A percentile compares a stretch with the other conserved stretches of the same genome.
Conservation (phyloP, 345 rosid genomes). For the Excoecaria agallocha region DNA sequence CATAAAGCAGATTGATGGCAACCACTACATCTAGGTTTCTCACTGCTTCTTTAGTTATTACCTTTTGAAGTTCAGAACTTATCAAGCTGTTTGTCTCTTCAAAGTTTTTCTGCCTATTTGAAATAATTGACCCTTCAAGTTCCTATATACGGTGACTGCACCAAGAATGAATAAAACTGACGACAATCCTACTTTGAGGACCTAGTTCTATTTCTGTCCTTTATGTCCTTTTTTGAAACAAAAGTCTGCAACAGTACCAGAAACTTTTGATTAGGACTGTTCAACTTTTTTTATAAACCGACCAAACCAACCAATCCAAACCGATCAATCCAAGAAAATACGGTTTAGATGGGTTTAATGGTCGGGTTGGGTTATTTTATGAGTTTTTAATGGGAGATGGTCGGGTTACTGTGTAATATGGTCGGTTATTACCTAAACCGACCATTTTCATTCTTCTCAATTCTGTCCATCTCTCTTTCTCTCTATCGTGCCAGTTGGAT, state of each 20-base stretch:
- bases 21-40: neutral
- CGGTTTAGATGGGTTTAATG: no score
- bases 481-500: no score
- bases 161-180: neutral
- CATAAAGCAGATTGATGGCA: neutral
- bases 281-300: no score
- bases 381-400: no score
- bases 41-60: neutral
- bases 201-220: neutral
- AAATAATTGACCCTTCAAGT: neutral
- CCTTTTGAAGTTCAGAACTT: neutral
- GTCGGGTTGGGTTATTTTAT: no score
- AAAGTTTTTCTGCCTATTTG: neutral
- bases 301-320: no score
- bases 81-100: neutral
- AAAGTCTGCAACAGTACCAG: neutral
- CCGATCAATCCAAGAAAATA: no score
- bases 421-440: no score
- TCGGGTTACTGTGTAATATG: no score
- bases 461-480: no score
- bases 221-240: neutral
- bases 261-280: neutral
- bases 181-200: neutral
- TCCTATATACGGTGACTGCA: neutral
- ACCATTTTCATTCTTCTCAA: no score